A percentile compares a stretch with the other conserved stretches of the same genome.
Conservation (phyloP, 192 early-diverging fungal genomes). For the Gamsiella multidivaricata region DNA sequence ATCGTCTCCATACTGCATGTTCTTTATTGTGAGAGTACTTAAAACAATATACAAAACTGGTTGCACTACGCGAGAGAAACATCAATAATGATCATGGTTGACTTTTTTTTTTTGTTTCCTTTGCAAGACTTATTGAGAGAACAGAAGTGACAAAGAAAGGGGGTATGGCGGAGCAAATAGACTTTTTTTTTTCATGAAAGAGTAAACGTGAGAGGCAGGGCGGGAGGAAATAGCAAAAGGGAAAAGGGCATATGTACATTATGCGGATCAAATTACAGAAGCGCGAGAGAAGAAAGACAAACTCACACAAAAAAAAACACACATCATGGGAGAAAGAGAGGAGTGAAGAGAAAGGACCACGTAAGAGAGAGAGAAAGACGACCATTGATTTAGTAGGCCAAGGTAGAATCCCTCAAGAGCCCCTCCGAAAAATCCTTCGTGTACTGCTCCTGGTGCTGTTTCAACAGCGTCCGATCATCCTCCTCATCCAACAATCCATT, state of each 20-base stretch:
- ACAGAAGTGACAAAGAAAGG: conserved; percentile 1
- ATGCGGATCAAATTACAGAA: neutral
- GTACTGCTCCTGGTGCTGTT: conserved; percentile 43
- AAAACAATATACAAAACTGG: too few relatives aligned
- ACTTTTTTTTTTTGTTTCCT: too few relatives aligned
- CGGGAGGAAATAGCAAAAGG: neutral
- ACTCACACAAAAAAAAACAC: neutral
- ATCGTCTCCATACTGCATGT: too few relatives aligned
- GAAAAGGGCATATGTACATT: neutral
- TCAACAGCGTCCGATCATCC: conserved; percentile 17
- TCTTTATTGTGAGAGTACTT: too few relatives aligned
- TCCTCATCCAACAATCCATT: conserved; percentile 35
- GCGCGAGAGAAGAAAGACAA: neutral
- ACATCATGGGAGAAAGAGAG: too few relatives aligned
- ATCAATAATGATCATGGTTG: too few relatives aligned
- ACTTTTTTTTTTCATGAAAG: too few relatives aligned
- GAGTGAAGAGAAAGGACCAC: neutral
- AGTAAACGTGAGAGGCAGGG: too few relatives aligned
- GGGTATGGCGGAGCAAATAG: too few relatives aligned
- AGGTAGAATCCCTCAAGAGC: conserved; percentile 14
- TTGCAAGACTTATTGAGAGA: too few relatives aligned
- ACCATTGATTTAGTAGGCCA: conserved; percentile 7
- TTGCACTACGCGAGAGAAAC: too few relatives aligned
- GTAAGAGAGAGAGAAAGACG: neutral
- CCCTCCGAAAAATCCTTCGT: conserved; percentile 28